Evolutionary conservation across 495 filamentous ascomycete species (phyloP), one percentile per base, ranked within the genome.

Genomic region (Symbiotaphrina buchneri): DNA sequence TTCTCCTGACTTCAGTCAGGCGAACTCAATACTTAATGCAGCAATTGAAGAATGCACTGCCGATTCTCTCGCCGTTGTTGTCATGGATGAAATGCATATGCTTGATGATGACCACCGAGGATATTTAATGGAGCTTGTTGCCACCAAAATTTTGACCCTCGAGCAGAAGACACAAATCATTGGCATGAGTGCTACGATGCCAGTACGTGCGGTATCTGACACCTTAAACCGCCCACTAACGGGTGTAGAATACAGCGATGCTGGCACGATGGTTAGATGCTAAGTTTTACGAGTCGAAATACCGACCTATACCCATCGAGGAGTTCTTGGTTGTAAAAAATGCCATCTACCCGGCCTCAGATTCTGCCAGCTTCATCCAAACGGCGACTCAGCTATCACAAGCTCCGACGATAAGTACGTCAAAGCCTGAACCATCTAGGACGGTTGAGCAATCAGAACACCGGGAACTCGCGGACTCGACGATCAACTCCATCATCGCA

Each of bases 81-180:
- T 84, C 6, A 51, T 87, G 10, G 79, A 84, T 43, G 78, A 84
- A 43, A 48, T 82, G 3, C 79, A 87, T 39, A 82, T 87, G 75
- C 54, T 87, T 11, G 70, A 75, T 35, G 79, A 84, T 45, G 69
- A 74, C 21, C 61, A 67, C 41, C 68, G 79, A n/a, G 79, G 79
- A 4, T 83, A 82, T 41, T 56, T 84, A 0, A 53, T 87, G 31
- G 79, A 87, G 45, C 49, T 84, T n/a, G 66, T 84, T 53, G 66
- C 71, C 4, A 77, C 78, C 3, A 87, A 87, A 37, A 43, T 84
- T 16, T 47, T 84, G 5, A 62, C 73, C 31, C 52, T 84, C 7
- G 72, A 65, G 24, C 63, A 74, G 35, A 53, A 58, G 25, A 62
- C 80, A 17, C 79, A 87, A 39, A 68, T 87, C 16, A 55, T 84